These are phyloP conservation scores for Beverwykella pulmonaria DNA, from an alignment of 495 filamentous ascomycete species.

Conservation along the genomic window DNA sequence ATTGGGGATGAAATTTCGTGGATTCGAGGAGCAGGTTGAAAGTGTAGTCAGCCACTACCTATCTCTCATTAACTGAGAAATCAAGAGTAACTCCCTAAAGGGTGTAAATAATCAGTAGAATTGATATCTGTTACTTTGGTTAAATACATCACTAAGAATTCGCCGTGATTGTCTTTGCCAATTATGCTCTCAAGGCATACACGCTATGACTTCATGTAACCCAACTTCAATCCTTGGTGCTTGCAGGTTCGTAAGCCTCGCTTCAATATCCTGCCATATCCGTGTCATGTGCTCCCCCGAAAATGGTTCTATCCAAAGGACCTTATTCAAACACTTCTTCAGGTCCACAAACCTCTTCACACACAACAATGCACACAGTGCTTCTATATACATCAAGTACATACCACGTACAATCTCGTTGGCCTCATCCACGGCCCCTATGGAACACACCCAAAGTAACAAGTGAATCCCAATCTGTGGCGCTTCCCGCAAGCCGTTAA, in stretches of 20 bases:
- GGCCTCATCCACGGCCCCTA: not conserved
- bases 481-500: not conserved
- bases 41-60: constrained; percentile 19
- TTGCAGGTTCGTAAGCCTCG: not conserved
- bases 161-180: no score
- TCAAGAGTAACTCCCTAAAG: no score
- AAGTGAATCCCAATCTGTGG: not conserved
- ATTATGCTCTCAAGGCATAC: no score
- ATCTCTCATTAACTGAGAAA: not conserved
- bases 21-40: constrained; percentile 19
- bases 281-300: not conserved
- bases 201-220: no score
- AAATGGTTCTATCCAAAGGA: not conserved
- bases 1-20: constrained; percentile 16
- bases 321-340: not conserved
- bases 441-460: constrained; percentile 1
- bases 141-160: no score
- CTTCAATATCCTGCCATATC: not conserved
- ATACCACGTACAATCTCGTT: not conserved
- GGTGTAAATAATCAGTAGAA: no score
- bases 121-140: no score
- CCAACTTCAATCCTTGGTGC: no score
- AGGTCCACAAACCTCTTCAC: not conserved
- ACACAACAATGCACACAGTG: not conserved
- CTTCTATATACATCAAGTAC: not conserved